A percentile compares a stretch with the other conserved stretches of the same genome.
These are phyloP conservation scores for Talaromyces wortmannii DNA, from an alignment of 495 filamentous ascomycete genomes.

Conservation along the genomic window DNA sequence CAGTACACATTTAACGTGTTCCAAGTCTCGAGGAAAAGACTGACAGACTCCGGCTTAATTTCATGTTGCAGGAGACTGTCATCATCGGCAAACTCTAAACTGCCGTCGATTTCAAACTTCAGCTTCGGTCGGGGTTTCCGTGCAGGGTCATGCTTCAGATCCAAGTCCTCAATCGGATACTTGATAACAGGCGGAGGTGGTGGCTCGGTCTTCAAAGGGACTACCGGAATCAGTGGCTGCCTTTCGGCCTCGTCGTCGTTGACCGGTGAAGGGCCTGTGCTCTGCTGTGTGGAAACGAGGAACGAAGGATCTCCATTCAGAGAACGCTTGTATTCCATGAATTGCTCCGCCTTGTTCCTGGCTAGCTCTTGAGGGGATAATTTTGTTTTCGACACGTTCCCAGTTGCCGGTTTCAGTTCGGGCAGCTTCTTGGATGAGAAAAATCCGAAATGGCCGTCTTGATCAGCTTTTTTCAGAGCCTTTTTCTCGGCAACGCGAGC, in stretches of 20 bases:
- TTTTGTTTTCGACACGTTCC: slow-evolving; percentile 68
- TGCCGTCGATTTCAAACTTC: slow-evolving; percentile 65
- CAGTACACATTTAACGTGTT: slow-evolving; percentile 94
- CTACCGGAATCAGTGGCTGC: slow-evolving; percentile 21
- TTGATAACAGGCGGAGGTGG: slow-evolving; percentile 71
- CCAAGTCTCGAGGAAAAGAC: slow-evolving; percentile 82
- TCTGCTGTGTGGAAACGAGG: slow-evolving; percentile 21
- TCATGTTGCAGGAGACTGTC: slow-evolving; percentile 44
- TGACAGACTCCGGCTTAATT: slow-evolving; percentile 73
- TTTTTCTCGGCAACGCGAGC: slow-evolving; percentile 74
- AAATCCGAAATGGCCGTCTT: slow-evolving; percentile 47
- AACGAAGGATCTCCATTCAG: slow-evolving; percentile 44
- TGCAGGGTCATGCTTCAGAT: slow-evolving; percentile 56
- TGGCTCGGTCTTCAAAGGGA: slow-evolving; percentile 28
- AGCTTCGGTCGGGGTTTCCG: slow-evolving; percentile 62
- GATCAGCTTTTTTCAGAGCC: slow-evolving; percentile 60
- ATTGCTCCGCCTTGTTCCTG: slow-evolving; percentile 40
- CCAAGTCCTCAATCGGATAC: slow-evolving; percentile 92
- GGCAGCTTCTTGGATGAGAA: slow-evolving; percentile 55
- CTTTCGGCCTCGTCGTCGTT: slow-evolving; percentile 37
- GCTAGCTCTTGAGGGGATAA: slow-evolving; percentile 34
- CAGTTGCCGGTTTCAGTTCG: slow-evolving; percentile 69
- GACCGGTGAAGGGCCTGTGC: slow-evolving; percentile 17
- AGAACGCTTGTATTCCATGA: slow-evolving; percentile 45
- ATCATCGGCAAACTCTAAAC: slow-evolving; percentile 30